Evolutionary conservation across 2,329 filamentous ascomycete genomes (phyloP).

Genomic region (Ceratocystiopsis minuta): DNA sequence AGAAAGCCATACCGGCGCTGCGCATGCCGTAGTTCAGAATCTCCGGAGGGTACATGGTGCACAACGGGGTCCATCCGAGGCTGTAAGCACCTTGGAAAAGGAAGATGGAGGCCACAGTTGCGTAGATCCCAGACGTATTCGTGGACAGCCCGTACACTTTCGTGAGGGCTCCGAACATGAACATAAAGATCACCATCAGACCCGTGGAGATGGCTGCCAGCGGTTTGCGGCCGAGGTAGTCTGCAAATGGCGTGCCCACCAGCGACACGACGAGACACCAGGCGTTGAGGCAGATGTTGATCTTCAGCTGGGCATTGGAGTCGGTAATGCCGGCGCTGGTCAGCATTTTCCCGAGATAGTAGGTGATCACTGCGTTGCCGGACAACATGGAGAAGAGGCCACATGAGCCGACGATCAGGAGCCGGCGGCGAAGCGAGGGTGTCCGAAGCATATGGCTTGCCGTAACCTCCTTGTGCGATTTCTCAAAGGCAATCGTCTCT

Average conservation of each 20-base stretch:
- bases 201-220: neutral
- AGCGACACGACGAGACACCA: constrained; percentile 7
- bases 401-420: constrained; percentile 1
- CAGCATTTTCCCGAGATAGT: constrained; percentile 3
- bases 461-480: neutral
- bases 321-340: constrained; percentile 4
- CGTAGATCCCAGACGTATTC: constrained; percentile 4
- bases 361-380: constrained; percentile 7
- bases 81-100: constrained; percentile 35
- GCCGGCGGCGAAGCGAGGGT: neutral
- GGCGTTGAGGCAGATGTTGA: constrained; percentile 4
- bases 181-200: constrained; percentile 1
- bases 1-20: constrained; percentile 26
- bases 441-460: neutral
- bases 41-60: constrained; percentile 25
- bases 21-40: constrained; percentile 21
- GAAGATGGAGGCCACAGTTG: constrained; percentile 30
- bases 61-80: constrained; percentile 29
- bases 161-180: constrained; percentile 22
- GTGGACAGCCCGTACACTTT: too few relatives aligned
- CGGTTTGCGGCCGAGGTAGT: constrained; percentile 11
- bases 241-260: constrained; percentile 10
- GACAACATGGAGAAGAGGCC: constrained; percentile 2
- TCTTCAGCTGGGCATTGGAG: constrained; percentile 2
- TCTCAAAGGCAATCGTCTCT: constrained; percentile 2